Conservation (phyloP, 2,329 filamentous ascomycete genomes). For the Akanthomyces dipterigenus region DNA sequence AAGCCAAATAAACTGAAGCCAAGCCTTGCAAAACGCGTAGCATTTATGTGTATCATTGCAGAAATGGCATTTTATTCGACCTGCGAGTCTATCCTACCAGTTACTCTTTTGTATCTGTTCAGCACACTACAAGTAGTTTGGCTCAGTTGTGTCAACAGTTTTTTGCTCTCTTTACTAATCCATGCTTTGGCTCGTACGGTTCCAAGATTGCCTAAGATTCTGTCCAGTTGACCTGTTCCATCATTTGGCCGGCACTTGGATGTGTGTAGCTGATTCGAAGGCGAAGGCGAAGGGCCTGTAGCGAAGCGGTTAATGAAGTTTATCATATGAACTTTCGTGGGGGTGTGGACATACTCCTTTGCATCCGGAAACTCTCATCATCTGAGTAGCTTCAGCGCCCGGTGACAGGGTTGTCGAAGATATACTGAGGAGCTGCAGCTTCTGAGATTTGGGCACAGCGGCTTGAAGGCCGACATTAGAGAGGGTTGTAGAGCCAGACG, state of each 20-base stretch:
- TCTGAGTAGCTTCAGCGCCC: conserved; percentile 79
- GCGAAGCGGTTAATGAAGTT: conserved; percentile 14
- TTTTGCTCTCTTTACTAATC: conserved; percentile 17
- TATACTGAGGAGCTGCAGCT: conserved; percentile 84
- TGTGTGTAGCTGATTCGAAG: conserved; percentile 77
- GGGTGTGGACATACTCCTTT: conserved; percentile 68
- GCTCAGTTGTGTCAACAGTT: neutral
- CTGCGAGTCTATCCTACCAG: neutral
- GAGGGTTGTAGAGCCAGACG: conserved; percentile 56
- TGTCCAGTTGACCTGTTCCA: conserved; percentile 95
- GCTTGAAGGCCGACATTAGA: conserved; percentile 80
- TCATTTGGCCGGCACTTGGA: conserved; percentile 61
- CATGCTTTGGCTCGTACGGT: conserved; percentile 14
- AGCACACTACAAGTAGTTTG: neutral
- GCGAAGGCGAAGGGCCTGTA: conserved; percentile 73
- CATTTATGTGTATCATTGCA: neutral
- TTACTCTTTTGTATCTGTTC: neutral
- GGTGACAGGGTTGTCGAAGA: conserved; percentile 70
- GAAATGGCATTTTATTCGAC: neutral
- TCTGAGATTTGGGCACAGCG: conserved; percentile 93
- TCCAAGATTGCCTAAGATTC: conserved; percentile 50
- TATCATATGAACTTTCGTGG: neutral
- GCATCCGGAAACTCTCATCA: conserved; percentile 79
- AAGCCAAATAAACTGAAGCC: neutral
- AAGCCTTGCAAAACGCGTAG: neutral